Base-by-base conservation (phyloP, 2,329 filamentous ascomycete genomes). In the Fusarium sp. region DNA sequence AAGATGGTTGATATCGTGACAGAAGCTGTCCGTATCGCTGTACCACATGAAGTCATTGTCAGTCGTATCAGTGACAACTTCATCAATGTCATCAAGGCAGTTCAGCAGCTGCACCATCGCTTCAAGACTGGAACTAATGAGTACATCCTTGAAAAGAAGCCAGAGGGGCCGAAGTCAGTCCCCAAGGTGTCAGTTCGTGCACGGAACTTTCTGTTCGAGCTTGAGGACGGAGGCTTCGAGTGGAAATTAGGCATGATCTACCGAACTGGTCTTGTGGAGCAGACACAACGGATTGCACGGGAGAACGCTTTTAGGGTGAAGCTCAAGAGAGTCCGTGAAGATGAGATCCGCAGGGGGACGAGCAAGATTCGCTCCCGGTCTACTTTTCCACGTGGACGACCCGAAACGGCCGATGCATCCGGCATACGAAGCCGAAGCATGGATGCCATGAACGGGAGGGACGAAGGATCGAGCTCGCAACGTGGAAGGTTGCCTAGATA, bases 221-320 rank as follows among this genome's bases (percentile, higher is more conserved):
- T 99, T 37, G 96, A 99, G 81, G 96, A 99, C 78, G 95, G 96
- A 52, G 92, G 94, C 0, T 99, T 99, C 75, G 96, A 99, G 79
- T 99, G 95, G 93, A 98, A 98, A 78, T 85, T 99, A 10, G 94
- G 95, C 15, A 91, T 94, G 76, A 99, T 99, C 54, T 99, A 98
- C 79, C 91, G 95, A 34, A 90, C 94, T 47, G 96, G 97, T 1
- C 86, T 95, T 18, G 85, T 95, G 59, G 96, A 99, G 79, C 95
- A 98, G 80, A 91, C 92, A 77, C 96, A 98, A 79, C 89, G 96
- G 18, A 84, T 97, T 58, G 95, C 95, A 6, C 90, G 96, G 44
- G 94, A 97, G 78, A 94, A 97, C 70, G 95, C 95, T 0, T 98
- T 97, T 80, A 85, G 90, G 13, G 84, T 97, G 63, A 99, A 99